Percentiles rank a stretch among this genome's conserved stretches.
Conservation (phyloP, 257 asterid species). For the Plantago elongata region DNA sequence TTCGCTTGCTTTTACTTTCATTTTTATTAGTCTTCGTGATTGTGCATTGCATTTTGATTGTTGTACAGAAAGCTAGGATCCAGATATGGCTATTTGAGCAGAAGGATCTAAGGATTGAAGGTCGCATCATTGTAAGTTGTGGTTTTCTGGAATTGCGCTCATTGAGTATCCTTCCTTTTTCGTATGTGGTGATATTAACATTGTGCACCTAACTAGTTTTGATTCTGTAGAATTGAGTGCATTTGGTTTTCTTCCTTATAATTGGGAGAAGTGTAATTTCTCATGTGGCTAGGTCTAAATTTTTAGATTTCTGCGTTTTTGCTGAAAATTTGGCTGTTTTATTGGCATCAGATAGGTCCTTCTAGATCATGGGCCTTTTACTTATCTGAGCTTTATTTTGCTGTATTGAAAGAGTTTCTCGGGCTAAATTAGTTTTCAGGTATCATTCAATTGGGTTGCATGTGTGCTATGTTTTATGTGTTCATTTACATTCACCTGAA, state of each 20-base stretch:
- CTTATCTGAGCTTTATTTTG: too few species aligned
- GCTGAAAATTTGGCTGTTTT: background rate
- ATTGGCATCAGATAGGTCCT: too few species aligned
- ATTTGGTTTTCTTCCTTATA: too few species aligned
- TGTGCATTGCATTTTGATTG: background rate
- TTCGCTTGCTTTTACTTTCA: background rate
- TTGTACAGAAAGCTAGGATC: conserved; percentile 49
- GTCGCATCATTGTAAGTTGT: conserved; percentile 48
- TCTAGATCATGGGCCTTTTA: too few species aligned
- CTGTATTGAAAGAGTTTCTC: too few species aligned
- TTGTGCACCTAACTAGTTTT: background rate
- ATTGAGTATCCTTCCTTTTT: background rate
- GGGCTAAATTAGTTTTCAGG: too few species aligned
- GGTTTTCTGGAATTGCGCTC: background rate
- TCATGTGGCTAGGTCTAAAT: background rate
- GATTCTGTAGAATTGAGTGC: too few species aligned
- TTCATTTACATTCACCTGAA: background rate
- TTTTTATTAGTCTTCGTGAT: background rate
- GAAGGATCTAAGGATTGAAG: conserved; percentile 59
- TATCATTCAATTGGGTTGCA: too few species aligned
- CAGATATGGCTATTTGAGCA: conserved; percentile 66
- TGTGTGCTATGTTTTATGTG: background rate
- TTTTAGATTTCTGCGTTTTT: background rate
- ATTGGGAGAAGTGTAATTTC: too few species aligned
- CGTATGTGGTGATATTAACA: too few species aligned